Evolutionary conservation across 2,329 filamentous ascomycete genomes (phyloP).

Genomic region (Talaromyces verruculosus): DNA sequence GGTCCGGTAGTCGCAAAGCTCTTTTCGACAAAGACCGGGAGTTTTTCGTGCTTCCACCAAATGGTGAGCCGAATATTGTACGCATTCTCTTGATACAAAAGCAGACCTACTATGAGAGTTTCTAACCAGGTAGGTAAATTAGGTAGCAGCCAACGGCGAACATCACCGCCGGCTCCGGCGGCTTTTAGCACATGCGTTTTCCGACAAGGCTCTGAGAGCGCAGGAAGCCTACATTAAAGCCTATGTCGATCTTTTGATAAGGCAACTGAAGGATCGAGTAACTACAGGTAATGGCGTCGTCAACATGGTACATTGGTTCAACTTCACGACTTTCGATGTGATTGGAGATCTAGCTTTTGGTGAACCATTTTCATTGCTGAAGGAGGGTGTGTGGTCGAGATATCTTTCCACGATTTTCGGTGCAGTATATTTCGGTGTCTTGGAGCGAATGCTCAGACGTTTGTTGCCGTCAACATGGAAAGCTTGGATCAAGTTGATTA

Average conservation of each 20-base stretch:
- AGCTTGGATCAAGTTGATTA: neutral
- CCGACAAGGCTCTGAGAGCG: conserved; percentile 31
- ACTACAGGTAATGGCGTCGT: conserved; percentile 22
- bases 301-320: conserved; percentile 38
- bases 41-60: conserved; percentile 26
- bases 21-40: conserved; percentile 30
- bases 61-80: neutral
- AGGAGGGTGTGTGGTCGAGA: conserved; percentile 36
- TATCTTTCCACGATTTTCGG: conserved; percentile 41
- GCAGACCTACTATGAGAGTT: neutral
- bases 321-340: conserved; percentile 43
- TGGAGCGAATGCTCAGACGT: neutral
- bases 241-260: conserved; percentile 30
- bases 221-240: conserved; percentile 27
- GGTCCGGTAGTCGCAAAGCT: neutral
- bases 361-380: conserved; percentile 42
- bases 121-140: neutral
- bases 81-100: neutral
- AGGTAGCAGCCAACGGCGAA: conserved; percentile 24
- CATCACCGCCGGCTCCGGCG: conserved; percentile 31
- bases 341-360: conserved; percentile 46
- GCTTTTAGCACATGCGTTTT: conserved; percentile 34
- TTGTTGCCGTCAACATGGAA: neutral
- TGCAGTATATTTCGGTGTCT: neutral
- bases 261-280: conserved; percentile 22